Evolutionary conservation across 345 rosid genomes (phyloP).

Genomic region (Lepidium africanum): DNA sequence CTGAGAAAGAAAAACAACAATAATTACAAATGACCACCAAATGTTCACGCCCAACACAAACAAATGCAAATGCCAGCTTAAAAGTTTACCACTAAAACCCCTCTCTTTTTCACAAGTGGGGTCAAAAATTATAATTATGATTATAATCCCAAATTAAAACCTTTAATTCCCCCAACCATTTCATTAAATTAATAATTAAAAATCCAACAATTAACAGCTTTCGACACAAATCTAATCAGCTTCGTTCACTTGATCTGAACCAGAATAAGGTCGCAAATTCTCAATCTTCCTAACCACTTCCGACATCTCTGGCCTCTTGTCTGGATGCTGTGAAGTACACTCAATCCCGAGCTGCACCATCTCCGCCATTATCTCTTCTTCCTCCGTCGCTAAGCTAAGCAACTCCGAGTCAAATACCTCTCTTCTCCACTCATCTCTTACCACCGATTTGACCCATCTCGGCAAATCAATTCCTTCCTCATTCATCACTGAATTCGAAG

Average conservation of each 20-base stretch:
- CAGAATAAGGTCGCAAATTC: conserved; percentile 1
- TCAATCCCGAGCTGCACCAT: conserved; percentile 59
- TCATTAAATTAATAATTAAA: conserved; percentile 1
- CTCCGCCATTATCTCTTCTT: conserved; percentile 64
- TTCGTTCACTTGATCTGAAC: conserved; percentile 18
- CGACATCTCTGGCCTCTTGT: conserved; percentile 53
- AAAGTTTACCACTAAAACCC: neutral
- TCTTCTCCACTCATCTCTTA: conserved; percentile 54
- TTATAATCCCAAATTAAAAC: neutral
- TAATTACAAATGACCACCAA: conserved; percentile 24
- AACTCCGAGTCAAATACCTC: conserved; percentile 68
- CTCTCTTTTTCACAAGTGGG: conserved; percentile 6
- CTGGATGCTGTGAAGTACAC: conserved; percentile 64
- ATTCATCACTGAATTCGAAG: conserved; percentile 46
- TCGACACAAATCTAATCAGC: neutral
- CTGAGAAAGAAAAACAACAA: conserved; percentile 2
- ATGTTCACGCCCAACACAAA: conserved; percentile 23
- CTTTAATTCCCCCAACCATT: neutral
- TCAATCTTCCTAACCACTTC: conserved; percentile 39
- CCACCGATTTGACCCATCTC: conserved; percentile 76
- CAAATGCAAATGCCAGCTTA: neutral
- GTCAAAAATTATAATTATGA: neutral
- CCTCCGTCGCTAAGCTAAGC: conserved; percentile 42
- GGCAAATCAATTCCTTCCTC: conserved; percentile 85
- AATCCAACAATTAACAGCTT: neutral